A percentile compares a stretch with the other conserved stretches of the same genome.
Conservation (phyloP, 495 filamentous ascomycete genomes). For the Trichoderma orchidacearum region DNA sequence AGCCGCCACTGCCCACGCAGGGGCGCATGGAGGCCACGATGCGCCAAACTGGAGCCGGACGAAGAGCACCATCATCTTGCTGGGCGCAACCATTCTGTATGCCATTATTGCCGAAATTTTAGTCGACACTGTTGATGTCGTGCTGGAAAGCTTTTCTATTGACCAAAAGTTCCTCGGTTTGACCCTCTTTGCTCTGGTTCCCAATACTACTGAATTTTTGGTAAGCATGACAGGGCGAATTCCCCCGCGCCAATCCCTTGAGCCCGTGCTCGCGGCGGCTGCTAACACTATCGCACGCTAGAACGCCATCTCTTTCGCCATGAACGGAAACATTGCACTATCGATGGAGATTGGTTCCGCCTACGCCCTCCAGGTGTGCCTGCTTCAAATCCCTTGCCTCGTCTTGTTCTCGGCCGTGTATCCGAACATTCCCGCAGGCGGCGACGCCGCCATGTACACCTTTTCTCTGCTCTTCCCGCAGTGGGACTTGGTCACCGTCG, state of each 20-base stretch:
- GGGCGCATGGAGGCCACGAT: slow-evolving; percentile 68
- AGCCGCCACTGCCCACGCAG: slow-evolving; percentile 28
- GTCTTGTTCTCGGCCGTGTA: slow-evolving; percentile 73
- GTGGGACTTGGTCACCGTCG: slow-evolving; percentile 98
- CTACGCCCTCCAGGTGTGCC: slow-evolving; percentile 92
- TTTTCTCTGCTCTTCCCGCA: slow-evolving; percentile 96
- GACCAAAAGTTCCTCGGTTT: slow-evolving; percentile 98
- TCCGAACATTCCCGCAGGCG: slow-evolving; percentile 14
- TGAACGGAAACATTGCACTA: slow-evolving; percentile 99
- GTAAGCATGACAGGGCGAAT: slow-evolving; percentile 32
- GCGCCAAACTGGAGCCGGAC: slow-evolving; percentile 93
- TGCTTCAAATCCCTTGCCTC: slow-evolving; percentile 89
- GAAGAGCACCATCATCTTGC: slow-evolving; percentile 79
- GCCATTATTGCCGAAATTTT: slow-evolving; percentile 94
- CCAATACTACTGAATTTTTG: slow-evolving; percentile 96
- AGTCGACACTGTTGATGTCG: slow-evolving; percentile 90
- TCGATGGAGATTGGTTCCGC: slow-evolving; percentile 99
- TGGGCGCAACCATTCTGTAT: slow-evolving; percentile 84
- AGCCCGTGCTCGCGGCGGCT: neutral
- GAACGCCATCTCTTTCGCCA: slow-evolving; percentile 98
- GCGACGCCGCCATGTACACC: slow-evolving; percentile 37
- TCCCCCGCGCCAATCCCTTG: neutral
- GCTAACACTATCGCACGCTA: slow-evolving; percentile 16
- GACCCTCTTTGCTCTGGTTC: slow-evolving; percentile 91
- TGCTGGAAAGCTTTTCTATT: slow-evolving; percentile 76